These are phyloP conservation scores for Botrytis aclada DNA, from an alignment of 2,329 filamentous ascomycete species.

Conservation along the genomic window DNA sequence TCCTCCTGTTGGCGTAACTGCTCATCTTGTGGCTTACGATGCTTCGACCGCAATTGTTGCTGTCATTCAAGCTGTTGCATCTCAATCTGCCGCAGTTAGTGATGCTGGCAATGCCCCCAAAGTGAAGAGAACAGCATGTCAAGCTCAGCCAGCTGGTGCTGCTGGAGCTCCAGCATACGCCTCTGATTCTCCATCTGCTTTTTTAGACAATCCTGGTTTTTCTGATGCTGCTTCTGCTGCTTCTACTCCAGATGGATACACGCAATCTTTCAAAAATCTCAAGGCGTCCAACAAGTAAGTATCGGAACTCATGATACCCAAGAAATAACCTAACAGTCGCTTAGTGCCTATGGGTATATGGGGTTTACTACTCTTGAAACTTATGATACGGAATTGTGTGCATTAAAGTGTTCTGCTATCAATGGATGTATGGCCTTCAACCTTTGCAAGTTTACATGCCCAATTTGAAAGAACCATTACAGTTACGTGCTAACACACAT, in stretches of 20 bases:
- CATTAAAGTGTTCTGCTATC: not conserved
- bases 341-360: not conserved
- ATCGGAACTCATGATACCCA: rapidly evolving
- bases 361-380: not conserved
- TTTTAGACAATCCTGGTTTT: not conserved
- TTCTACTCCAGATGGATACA: not conserved
- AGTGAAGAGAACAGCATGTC: not conserved
- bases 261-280: not conserved
- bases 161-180: not conserved
- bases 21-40: not conserved
- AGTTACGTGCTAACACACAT: not conserved
- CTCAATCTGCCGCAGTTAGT: not conserved
- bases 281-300: not conserved
- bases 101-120: not conserved
- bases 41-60: not conserved
- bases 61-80: not conserved
- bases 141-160: not conserved
- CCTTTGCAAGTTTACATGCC: not conserved
- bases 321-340: not conserved
- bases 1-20: not conserved
- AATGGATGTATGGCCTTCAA: not conserved
- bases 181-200: not conserved
- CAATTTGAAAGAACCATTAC: not conserved
- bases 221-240: not conserved
- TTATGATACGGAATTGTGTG: not conserved